Conservation (phyloP, 179 eudicot genomes). For the Carnegiea gigantea region DNA sequence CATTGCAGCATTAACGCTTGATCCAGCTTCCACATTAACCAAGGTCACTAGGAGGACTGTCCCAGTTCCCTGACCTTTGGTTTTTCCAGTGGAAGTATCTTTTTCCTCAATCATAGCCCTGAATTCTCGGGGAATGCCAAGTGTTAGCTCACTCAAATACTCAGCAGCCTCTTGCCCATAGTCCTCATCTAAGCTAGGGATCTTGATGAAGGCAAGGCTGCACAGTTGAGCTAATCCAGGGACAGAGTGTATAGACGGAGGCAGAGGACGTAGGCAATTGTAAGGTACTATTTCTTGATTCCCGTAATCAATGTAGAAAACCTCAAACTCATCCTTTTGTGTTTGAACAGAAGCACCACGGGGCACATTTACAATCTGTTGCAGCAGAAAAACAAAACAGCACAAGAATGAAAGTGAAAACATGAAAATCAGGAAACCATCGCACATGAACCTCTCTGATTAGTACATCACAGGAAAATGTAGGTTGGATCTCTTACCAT, state of each 20-base stretch:
- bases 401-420: not conserved
- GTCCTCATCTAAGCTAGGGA: constrained; percentile 79
- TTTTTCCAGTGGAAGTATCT: constrained; percentile 87
- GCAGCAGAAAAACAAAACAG: constrained; percentile 1
- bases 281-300: constrained; percentile 84
- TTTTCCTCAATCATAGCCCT: constrained; percentile 73
- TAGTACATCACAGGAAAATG: not conserved
- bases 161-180: constrained; percentile 90
- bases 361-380: constrained; percentile 78
- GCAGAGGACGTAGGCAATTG: constrained; percentile 66
- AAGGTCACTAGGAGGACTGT: constrained; percentile 63
- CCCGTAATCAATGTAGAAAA: constrained; percentile 92
- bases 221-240: constrained; percentile 88
- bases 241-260: constrained; percentile 60
- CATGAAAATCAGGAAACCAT: not conserved
- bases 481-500: constrained; percentile 51
- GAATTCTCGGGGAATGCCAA: constrained; percentile 57
- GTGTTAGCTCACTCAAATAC: constrained; percentile 57
- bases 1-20: constrained; percentile 73
- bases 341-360: constrained; percentile 65
- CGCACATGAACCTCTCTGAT: not conserved
- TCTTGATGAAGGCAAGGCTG: constrained; percentile 78
- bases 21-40: constrained; percentile 54
- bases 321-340: constrained; percentile 70
- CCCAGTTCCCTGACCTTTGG: constrained; percentile 96